phyloP scores from a whole-genome alignment of 2,329 filamentous ascomycete species.

The Fusarium torulosum region DNA sequence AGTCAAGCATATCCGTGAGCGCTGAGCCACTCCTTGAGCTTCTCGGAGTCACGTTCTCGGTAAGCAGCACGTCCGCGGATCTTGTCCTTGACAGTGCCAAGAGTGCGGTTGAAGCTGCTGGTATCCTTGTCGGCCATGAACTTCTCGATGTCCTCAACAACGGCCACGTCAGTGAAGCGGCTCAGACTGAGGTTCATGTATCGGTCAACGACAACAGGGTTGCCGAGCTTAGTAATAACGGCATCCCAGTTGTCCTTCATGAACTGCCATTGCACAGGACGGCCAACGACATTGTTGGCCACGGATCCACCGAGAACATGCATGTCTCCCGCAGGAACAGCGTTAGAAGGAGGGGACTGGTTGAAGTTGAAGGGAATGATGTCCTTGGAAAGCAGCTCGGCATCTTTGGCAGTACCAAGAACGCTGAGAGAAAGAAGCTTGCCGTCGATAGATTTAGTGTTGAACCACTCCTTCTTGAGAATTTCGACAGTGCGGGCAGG shows the following conservation, averaged over 20 bases:
- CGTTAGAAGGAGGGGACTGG: slow-evolving; percentile 65
- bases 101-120: slow-evolving; percentile 84
- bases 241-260: slow-evolving; percentile 85
- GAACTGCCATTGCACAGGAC: slow-evolving; percentile 85
- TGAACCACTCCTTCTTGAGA: slow-evolving; percentile 87
- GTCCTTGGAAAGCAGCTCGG: slow-evolving; percentile 73
- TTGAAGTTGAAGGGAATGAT: slow-evolving; percentile 85
- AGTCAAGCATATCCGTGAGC: slow-evolving; percentile 61
- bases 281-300: slow-evolving; percentile 77
- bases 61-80: slow-evolving; percentile 88
- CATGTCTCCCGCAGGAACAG: slow-evolving; percentile 88
- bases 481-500: slow-evolving; percentile 77
- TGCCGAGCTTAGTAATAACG: slow-evolving; percentile 78
- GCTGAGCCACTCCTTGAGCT: slow-evolving; percentile 82
- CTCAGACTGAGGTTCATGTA: slow-evolving; percentile 84
- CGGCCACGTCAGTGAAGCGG: slow-evolving; percentile 79
- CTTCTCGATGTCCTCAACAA: slow-evolving; percentile 79
- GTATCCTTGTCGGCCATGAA: slow-evolving; percentile 94
- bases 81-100: slow-evolving; percentile 87
- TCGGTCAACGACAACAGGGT: slow-evolving; percentile 89
- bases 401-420: slow-evolving; percentile 79
- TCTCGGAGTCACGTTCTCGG: slow-evolving; percentile 78
- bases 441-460: slow-evolving; percentile 87
- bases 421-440: slow-evolving; percentile 86
- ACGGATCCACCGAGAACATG: slow-evolving; percentile 83